Evolutionary conservation across 1,284 basidiomycete species (phyloP), one percentile per base, ranked within the genome.

Genomic region (Malassezia obtusa): DNA sequence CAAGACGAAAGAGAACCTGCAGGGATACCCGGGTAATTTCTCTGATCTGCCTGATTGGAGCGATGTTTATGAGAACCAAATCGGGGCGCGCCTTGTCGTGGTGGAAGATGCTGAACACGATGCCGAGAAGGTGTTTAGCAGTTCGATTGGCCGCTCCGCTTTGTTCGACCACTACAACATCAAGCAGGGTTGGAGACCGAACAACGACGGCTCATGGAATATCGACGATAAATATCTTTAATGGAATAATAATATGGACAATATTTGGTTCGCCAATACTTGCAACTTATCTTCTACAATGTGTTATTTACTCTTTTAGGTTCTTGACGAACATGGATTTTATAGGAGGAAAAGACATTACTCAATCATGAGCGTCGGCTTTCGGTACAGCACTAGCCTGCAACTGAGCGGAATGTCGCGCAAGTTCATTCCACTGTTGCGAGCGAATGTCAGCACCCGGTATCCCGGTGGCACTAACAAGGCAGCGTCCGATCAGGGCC

Each of bases 401-500:
- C n/a, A n/a, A n/a, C n/a, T n/a, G n/a, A n/a, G n/a, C n/a, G n/a
- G n/a, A n/a, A n/a, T n/a, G n/a, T n/a, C n/a, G n/a, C n/a, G 14
- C n/a, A 17, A 35, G 33, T 6, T 10, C 33, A 6, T 14, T 3
- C 40, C 40, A 43, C 19, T 43, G 40, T 10, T 12, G 24, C 8
- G 33, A 14, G 17, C 33, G 33, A 14, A n/a, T 2, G 15, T 17
- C 33, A 8, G 33, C n/a, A 17, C 33, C 33, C 10, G 15, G 33
- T 9, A 35, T 17, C 4, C 30, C 30, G 30, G 33, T 35, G 1
- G 35, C 5, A 46, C 15, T 19, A n/a, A 46, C 22, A 7, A 17
- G 17, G n/a, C 45, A 24, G 1, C 52, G 46, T 10, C 33, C 89
- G 28, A 92, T 75, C 41, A 94, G 80, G 1, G 85, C 86, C 88